These are phyloP conservation scores for Anthracocystis setariae DNA, from an alignment of 1,284 basidiomycete genomes.

Conservation along the genomic window DNA sequence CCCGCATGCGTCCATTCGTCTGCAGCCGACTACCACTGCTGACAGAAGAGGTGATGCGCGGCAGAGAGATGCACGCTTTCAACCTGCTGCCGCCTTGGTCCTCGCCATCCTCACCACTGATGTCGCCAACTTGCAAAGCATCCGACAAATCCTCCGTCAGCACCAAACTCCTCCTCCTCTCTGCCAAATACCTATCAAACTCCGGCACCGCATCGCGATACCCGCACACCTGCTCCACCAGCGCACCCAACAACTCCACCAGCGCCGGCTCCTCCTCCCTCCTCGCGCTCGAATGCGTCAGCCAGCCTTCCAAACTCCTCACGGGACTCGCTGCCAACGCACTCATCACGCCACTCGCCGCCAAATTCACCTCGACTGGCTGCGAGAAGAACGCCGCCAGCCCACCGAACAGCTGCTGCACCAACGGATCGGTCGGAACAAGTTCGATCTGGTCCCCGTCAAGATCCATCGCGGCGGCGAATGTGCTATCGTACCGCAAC, in stretches of 20 bases:
- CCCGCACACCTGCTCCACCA: slow-evolving; percentile 73
- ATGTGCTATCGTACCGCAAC: slow-evolving; percentile 53
- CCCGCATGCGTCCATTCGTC: slow-evolving; percentile 8
- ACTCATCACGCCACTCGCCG: slow-evolving; percentile 82
- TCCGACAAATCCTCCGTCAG: slow-evolving; percentile 93
- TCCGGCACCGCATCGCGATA: slow-evolving; percentile 79
- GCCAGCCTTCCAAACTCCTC: slow-evolving; percentile 86
- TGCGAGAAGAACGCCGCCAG: slow-evolving; percentile 84
- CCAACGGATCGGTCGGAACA: slow-evolving; percentile 80
- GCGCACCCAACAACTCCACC: slow-evolving; percentile 37
- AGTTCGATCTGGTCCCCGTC: slow-evolving; percentile 69
- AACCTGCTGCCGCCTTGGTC: not conserved
- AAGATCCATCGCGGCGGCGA: slow-evolving; percentile 19
- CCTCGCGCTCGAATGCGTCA: slow-evolving; percentile 75
- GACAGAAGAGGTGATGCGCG: slow-evolving; percentile 4
- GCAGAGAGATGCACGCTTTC: slow-evolving; percentile 22
- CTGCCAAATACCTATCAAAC: slow-evolving; percentile 85
- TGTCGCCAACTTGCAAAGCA: slow-evolving; percentile 73
- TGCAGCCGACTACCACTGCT: slow-evolving; percentile 5
- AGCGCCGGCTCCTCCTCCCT: slow-evolving; percentile 69
- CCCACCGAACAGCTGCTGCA: slow-evolving; percentile 77
- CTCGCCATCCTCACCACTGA: not conserved
- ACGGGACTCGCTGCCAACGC: slow-evolving; percentile 83
- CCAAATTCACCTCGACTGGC: slow-evolving; percentile 85
- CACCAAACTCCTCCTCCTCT: slow-evolving; percentile 86